Evolutionary conservation across 805 yeast genomes (phyloP), one percentile per base, ranked within the genome.

Genomic region (Ogataea saltuana): DNA sequence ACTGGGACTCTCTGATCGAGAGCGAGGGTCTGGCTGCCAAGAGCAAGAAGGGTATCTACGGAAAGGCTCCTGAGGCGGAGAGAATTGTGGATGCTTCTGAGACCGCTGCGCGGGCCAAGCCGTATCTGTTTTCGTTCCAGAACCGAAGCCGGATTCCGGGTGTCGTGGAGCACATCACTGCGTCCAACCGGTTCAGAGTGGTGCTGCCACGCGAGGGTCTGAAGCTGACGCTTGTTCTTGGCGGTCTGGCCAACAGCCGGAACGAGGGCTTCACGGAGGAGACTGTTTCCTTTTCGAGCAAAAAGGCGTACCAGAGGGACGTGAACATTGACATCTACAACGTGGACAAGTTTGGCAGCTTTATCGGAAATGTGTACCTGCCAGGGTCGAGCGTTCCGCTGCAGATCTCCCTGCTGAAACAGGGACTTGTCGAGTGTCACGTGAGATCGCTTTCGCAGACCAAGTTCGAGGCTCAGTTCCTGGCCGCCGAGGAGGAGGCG

Each of bases 41-140:
- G 42, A 64, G 65, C 18, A 77, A 81, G 51, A 69, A 69, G 34
- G 96, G 96, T 16, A 69, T 88, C 31, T 80, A 75, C 58, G 72
- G 76, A 20, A 80, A 80, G 56, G 73, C 76, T 40, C 78, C 80
- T 12, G 78, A 78, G 12, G 65, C 78, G 16, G 80, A 80, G 28
- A 74, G 88, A 53, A 64, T 80, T 23, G 85, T 85, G 25, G 91
- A 88, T 60, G 95, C 95, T 4, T 83, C 91, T 16, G 95, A 86
- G 60, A 78, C 75, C 53, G 71, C 75, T 6, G 68, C 81, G 31
- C 79, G 87, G 56, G 88, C 96, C 25, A 81, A 81, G 49, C 80
- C 90, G 5, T 86, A 81, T 56, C 70, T 85, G 55, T 75, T 84
- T 46, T 79, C 88, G 2, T 76, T 88, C 53, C 78, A 76, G 58